Evolutionary conservation across 495 filamentous ascomycete genomes (phyloP).

Genomic region (Penicillium verhagenii): DNA sequence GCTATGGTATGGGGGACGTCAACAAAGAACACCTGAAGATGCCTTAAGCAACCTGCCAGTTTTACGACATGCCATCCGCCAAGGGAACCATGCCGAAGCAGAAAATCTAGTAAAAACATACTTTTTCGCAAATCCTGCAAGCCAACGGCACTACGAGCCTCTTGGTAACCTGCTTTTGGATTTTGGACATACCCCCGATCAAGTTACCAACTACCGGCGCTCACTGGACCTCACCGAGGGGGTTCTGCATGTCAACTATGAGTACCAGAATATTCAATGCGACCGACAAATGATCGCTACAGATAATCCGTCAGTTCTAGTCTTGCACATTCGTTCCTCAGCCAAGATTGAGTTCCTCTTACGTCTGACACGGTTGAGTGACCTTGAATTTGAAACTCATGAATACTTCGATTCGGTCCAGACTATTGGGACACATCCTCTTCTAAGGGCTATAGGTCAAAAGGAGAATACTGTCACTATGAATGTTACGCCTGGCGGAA

Average conservation of each 20-base stretch:
- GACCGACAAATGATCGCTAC: conserved; percentile 40
- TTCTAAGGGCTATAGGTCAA: background rate
- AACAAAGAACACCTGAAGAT: conserved; percentile 43
- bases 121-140: conserved; percentile 45
- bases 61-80: conserved; percentile 40
- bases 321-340: conserved; percentile 37
- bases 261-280: conserved; percentile 27
- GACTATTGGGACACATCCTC: background rate
- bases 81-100: conserved; percentile 41
- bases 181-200: conserved; percentile 35
- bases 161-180: conserved; percentile 46
- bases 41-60: conserved; percentile 34
- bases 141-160: conserved; percentile 47
- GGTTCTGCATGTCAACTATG: conserved; percentile 37
- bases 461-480: conserved; percentile 31
- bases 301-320: conserved; percentile 42
- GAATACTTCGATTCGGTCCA: conserved; percentile 38
- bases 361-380: conserved; percentile 32
- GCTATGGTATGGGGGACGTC: conserved; percentile 50
- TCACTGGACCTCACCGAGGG: conserved; percentile 43
- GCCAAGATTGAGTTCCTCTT: conserved; percentile 24
- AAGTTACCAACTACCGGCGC: conserved; percentile 40
- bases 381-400: conserved; percentile 39
- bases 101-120: conserved; percentile 37
- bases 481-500: conserved; percentile 41